Conservation (phyloP, 2,329 filamentous ascomycete species). For the Pleurostoma richardsiae region DNA sequence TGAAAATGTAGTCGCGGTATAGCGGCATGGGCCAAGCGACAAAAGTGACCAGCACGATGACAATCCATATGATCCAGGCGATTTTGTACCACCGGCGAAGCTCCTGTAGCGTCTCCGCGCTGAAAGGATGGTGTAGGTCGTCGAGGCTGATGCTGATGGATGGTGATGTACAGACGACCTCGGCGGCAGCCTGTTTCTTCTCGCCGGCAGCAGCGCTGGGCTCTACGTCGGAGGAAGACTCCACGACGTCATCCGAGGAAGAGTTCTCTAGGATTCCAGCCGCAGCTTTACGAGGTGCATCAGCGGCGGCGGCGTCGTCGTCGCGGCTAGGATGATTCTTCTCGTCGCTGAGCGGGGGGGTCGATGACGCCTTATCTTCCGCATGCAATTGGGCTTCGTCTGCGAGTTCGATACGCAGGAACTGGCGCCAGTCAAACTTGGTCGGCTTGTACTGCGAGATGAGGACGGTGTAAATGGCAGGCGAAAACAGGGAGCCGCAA, state of each 20-base stretch:
- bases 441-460: conserved; percentile 33
- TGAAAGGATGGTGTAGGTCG: conserved; percentile 37
- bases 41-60: conserved; percentile 38
- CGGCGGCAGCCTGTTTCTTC: not conserved
- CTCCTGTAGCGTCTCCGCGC: conserved; percentile 23
- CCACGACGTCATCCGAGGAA: not conserved
- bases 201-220: not conserved
- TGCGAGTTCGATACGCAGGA: conserved; percentile 38
- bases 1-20: conserved; percentile 44
- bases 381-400: conserved; percentile 25
- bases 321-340: not conserved
- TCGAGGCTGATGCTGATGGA: conserved; percentile 20
- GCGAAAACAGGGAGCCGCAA: conserved; percentile 38
- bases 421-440: conserved; percentile 27
- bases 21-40: conserved; percentile 44
- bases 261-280: not conserved
- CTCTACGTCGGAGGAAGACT: conserved; percentile 1
- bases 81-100: conserved; percentile 30
- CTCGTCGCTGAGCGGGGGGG: not conserved
- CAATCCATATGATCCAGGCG: conserved; percentile 31
- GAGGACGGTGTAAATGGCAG: conserved; percentile 36
- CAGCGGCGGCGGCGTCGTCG: not conserved
- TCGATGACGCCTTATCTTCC: not conserved
- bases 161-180: not conserved
- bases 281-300: not conserved